A percentile compares a stretch with the other conserved stretches of the same genome.
Conservation (phyloP, 2,329 filamentous ascomycete species). For the Colletotrichum sp. region DNA sequence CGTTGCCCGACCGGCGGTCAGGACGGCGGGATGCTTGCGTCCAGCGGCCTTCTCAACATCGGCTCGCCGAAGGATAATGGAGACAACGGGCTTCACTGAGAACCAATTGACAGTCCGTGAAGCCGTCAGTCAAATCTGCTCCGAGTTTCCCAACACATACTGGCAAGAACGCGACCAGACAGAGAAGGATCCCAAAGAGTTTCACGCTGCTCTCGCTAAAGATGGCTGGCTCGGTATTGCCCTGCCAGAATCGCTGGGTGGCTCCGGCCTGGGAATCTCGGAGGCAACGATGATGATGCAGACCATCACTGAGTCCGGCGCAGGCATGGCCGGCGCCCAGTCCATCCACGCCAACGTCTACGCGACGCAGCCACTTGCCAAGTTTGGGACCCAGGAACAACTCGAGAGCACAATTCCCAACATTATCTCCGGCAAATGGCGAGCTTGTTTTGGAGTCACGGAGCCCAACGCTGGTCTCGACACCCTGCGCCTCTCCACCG, state of each 20-base stretch:
- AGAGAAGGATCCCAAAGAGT: conserved; percentile 74
- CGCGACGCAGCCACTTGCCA: conserved; percentile 76
- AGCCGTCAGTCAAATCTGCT: conserved; percentile 71
- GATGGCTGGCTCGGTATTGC: conserved; percentile 86
- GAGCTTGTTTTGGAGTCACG: conserved; percentile 85
- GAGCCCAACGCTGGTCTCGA: conserved; percentile 83
- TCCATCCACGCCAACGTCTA: conserved; percentile 73
- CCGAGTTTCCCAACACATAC: conserved; percentile 75
- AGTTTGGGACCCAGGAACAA: conserved; percentile 73
- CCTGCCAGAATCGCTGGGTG: conserved; percentile 75
- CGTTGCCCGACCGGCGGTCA: background rate
- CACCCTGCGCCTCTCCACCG: conserved; percentile 73
- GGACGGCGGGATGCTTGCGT: background rate
- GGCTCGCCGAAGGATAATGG: conserved; percentile 60
- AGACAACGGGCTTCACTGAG: conserved; percentile 73
- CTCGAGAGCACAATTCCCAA: conserved; percentile 68
- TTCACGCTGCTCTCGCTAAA: conserved; percentile 76
- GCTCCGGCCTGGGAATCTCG: conserved; percentile 77
- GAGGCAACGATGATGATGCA: conserved; percentile 91
- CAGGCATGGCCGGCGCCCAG: conserved; percentile 76
- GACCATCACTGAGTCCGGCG: conserved; percentile 78
- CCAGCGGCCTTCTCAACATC: conserved; percentile 40
- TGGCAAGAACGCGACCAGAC: conserved; percentile 77
- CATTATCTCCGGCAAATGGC: conserved; percentile 74
- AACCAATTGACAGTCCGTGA: conserved; percentile 77